phyloP scores from a whole-genome alignment of 2,329 filamentous ascomycete genomes.

The Fusarium mundagurra region DNA sequence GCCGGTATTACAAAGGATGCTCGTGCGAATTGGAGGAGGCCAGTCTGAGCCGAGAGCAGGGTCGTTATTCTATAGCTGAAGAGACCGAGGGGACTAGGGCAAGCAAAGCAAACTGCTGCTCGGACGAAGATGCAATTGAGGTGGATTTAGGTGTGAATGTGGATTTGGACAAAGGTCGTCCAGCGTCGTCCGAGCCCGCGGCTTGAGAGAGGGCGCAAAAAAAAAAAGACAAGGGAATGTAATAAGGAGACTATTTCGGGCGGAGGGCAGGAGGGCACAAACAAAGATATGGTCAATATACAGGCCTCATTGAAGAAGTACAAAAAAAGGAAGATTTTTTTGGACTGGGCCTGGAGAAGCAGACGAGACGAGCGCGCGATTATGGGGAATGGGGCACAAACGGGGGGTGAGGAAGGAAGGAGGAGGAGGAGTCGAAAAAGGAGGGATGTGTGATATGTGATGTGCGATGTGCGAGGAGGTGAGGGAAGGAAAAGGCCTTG shows the following conservation, averaged over 20 bases:
- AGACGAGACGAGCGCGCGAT: slow-evolving; percentile 40
- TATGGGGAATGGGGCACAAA: slow-evolving; percentile 38
- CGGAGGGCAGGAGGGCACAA: slow-evolving; percentile 37
- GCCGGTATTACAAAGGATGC: slow-evolving; percentile 50
- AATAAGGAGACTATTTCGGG: slow-evolving; percentile 31
- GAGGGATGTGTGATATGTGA: slow-evolving; percentile 29
- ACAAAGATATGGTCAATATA: slow-evolving; percentile 50
- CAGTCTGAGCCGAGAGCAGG: slow-evolving; percentile 33
- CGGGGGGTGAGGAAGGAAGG: slow-evolving; percentile 37
- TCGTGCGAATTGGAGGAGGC: slow-evolving; percentile 40
- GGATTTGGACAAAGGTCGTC: slow-evolving; percentile 36
- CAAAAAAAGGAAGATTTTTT: slow-evolving; percentile 37
- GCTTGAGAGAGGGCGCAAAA: slow-evolving; percentile 37
- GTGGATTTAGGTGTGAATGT: slow-evolving; percentile 31
- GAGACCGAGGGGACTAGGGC: slow-evolving; percentile 22
- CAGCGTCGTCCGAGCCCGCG: slow-evolving; percentile 45
- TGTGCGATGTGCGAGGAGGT: slow-evolving; percentile 23
- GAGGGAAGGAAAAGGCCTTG: slow-evolving; percentile 32
- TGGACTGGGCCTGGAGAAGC: slow-evolving; percentile 44
- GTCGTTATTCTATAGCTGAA: slow-evolving; percentile 31
- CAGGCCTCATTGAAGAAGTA: slow-evolving; percentile 48
- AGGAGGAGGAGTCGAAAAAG: slow-evolving; percentile 34
- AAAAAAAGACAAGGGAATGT: slow-evolving; percentile 34
- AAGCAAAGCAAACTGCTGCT: slow-evolving; percentile 39
- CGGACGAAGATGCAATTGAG: slow-evolving; percentile 38